Conservation (phyloP, 2,329 filamentous ascomycete genomes). For the Lachnellula occidentalis region DNA sequence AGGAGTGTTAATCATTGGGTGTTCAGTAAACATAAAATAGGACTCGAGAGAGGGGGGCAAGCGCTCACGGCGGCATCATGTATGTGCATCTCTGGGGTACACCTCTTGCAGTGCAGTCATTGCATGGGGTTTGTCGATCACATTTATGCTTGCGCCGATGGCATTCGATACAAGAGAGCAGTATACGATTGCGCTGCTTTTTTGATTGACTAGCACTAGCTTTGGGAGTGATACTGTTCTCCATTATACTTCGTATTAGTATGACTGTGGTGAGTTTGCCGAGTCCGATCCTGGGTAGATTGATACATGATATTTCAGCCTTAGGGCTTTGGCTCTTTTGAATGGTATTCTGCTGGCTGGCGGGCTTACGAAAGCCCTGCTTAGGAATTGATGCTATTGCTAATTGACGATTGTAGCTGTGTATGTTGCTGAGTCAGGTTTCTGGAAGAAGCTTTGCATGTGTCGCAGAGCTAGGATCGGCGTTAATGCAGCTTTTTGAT, state of each 20-base stretch:
- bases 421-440: background rate
- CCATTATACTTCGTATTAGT: background rate
- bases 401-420: background rate
- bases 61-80: slow-evolving; percentile 11
- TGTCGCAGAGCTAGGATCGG: background rate
- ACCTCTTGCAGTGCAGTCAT: slow-evolving; percentile 16
- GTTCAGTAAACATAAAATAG: background rate
- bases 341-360: background rate
- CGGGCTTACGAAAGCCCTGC: background rate
- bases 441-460: background rate
- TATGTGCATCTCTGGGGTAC: slow-evolving; percentile 18
- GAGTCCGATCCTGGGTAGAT: background rate
- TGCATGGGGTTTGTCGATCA: slow-evolving; percentile 15
- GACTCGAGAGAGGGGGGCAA: too few species aligned
- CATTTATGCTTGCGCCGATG: slow-evolving; percentile 25
- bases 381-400: background rate
- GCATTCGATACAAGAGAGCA: slow-evolving; percentile 20
- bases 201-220: background rate
- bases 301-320: background rate
- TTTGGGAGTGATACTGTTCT: background rate
- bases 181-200: slow-evolving; percentile 11
- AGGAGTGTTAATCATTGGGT: slow-evolving; percentile 1
- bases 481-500: background rate
- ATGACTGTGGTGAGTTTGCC: background rate
- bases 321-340: background rate